These are phyloP conservation scores for Scorias spongiosa DNA, from an alignment of 2,329 filamentous ascomycete genomes.

Conservation along the genomic window DNA sequence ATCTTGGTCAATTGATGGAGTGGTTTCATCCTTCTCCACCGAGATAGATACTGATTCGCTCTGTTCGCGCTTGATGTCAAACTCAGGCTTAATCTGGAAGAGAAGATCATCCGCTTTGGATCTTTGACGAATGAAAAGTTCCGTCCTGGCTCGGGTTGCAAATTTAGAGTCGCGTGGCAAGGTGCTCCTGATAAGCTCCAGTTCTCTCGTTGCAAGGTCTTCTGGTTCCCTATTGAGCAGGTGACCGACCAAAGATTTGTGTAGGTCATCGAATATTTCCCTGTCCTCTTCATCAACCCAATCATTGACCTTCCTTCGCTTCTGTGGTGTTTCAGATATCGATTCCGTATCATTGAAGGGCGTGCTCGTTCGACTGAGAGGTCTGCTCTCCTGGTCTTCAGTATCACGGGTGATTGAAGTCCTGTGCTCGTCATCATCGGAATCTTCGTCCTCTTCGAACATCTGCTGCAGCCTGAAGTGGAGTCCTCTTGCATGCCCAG, in stretches of 20 bases:
- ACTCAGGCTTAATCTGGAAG: conserved; percentile 46
- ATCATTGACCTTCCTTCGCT: conserved; percentile 28
- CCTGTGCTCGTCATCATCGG: conserved; percentile 63
- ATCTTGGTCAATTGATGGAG: conserved; percentile 11
- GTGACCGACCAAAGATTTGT: conserved; percentile 32
- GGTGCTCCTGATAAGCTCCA: conserved; percentile 40
- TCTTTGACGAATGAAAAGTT: conserved; percentile 58
- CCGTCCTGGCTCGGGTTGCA: conserved; percentile 56
- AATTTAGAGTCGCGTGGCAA: conserved; percentile 46
- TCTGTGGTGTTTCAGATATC: conserved; percentile 26
- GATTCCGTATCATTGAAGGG: conserved; percentile 35
- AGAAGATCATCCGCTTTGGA: conserved; percentile 75
- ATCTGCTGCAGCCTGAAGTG: conserved; percentile 64
- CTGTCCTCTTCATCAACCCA: conserved; percentile 36
- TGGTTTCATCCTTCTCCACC: conserved; percentile 10
- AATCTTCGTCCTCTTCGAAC: conserved; percentile 59
- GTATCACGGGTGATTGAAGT: conserved; percentile 58
- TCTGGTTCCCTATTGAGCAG: conserved; percentile 48
- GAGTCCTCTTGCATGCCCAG: conserved; percentile 53
- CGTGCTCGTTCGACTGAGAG: conserved; percentile 51
- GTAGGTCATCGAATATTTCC: conserved; percentile 30
- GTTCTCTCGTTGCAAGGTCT: conserved; percentile 48
- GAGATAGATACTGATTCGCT: conserved; percentile 3
- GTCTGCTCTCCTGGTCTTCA: conserved; percentile 71
- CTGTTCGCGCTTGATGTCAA: conserved; percentile 28